Evolutionary conservation across 2,329 filamentous ascomycete genomes (phyloP).

Genomic region (Fusarium continuum): DNA sequence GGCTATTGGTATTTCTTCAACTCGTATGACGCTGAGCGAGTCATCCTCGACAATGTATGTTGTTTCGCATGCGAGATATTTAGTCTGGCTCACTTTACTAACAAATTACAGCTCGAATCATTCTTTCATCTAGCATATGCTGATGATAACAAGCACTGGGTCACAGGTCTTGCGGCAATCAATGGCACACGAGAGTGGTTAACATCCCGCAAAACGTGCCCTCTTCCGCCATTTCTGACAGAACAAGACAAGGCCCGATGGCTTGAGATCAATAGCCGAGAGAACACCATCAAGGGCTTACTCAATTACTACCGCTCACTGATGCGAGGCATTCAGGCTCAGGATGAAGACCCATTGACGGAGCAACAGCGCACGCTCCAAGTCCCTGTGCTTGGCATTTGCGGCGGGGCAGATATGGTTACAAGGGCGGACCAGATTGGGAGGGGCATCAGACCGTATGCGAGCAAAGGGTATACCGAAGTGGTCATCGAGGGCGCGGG

Average conservation of each 20-base stretch:
- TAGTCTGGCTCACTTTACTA: accelerated
- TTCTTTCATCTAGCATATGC: conserved; percentile 31
- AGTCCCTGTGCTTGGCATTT: conserved; percentile 29
- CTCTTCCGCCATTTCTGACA: conserved; percentile 12
- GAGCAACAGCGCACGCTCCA: conserved; percentile 25
- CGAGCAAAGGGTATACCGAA: conserved; percentile 18
- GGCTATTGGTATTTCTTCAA: conserved; percentile 39
- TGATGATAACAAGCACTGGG: conserved; percentile 7
- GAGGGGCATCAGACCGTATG: conserved; percentile 6
- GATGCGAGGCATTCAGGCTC: conserved; percentile 23
- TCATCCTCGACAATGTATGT: conserved; percentile 13
- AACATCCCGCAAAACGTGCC: background rate
- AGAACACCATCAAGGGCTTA: conserved; percentile 12
- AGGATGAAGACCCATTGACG: conserved; percentile 25
- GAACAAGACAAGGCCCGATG: conserved; percentile 20
- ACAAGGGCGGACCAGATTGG: conserved; percentile 17
- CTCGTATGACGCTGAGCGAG: conserved; percentile 16
- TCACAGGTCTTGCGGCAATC: conserved; percentile 10
- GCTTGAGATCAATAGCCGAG: conserved; percentile 1
- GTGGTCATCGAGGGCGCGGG: conserved; percentile 13
- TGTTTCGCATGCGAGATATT: accelerated
- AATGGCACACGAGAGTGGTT: conserved; percentile 26
- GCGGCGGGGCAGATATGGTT: conserved; percentile 22
- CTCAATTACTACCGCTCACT: conserved; percentile 35
- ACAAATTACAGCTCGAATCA: conserved; percentile 24